phyloP scores from a whole-genome alignment of 1,284 basidiomycete genomes.

The Polyporus tsugae region DNA sequence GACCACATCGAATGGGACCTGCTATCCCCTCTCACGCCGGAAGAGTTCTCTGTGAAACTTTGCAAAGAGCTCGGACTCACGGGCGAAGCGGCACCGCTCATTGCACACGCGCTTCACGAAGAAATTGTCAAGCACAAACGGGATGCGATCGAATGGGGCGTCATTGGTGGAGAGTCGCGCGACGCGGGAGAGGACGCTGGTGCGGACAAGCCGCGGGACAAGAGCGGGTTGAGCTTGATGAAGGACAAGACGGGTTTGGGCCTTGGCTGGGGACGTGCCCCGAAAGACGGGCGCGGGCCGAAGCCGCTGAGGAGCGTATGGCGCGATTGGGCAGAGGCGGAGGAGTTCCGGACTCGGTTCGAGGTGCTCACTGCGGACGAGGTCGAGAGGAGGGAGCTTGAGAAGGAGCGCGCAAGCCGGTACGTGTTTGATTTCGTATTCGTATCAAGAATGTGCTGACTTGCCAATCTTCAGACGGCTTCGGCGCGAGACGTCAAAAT shows the following conservation, averaged over 20 bases:
- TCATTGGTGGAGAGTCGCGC: slow-evolving; percentile 67
- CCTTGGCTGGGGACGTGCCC: slow-evolving; percentile 72
- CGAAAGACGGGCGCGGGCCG: slow-evolving; percentile 79
- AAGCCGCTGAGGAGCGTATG: slow-evolving; percentile 89
- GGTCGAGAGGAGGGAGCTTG: slow-evolving; percentile 86
- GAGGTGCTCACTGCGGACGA: slow-evolving; percentile 91
- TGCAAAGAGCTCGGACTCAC: slow-evolving; percentile 89
- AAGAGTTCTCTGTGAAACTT: slow-evolving; percentile 84
- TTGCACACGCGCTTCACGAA: slow-evolving; percentile 94
- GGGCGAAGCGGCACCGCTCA: slow-evolving; percentile 88
- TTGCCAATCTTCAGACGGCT: slow-evolving; percentile 56
- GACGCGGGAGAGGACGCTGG: slow-evolving; percentile 35
- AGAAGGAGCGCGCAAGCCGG: slow-evolving; percentile 81
- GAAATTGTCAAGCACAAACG: slow-evolving; percentile 95
- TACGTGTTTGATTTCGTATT: slow-evolving; percentile 26
- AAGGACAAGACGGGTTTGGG: slow-evolving; percentile 85
- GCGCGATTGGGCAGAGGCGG: slow-evolving; percentile 94
- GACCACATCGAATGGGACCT: slow-evolving; percentile 99
- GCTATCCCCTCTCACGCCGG: slow-evolving; percentile 90
- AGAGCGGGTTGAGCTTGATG: slow-evolving; percentile 59
- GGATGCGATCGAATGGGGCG: slow-evolving; percentile 92
- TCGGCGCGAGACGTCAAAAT: slow-evolving; percentile 79
- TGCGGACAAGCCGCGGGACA: slow-evolving; percentile 50
- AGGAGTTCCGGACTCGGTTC: slow-evolving; percentile 92
- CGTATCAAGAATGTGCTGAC: slow-evolving; percentile 15